A percentile compares a stretch with the other conserved stretches of the same genome.
phyloP scores from a whole-genome alignment of 257 asterid species.

The Capsicum rhomboideum region DNA sequence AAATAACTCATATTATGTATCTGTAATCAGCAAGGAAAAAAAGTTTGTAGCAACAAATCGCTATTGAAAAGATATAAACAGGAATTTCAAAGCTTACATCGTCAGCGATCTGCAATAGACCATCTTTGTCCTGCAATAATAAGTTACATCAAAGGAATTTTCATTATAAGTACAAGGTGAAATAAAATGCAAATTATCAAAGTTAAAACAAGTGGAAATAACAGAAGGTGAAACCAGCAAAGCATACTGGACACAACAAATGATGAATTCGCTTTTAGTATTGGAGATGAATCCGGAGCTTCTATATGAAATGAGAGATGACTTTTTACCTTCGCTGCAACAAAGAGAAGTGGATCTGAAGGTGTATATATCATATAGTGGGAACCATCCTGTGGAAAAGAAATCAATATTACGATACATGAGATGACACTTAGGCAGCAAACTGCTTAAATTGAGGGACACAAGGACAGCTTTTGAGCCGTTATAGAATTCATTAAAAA shows the following conservation, averaged over 20 bases:
- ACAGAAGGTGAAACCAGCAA: not conserved
- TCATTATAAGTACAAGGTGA: not conserved
- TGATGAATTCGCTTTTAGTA: not conserved
- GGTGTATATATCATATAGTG: conserved; percentile 99
- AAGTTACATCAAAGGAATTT: not conserved
- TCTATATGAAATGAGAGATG: not conserved
- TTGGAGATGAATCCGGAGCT: not conserved
- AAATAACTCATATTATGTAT: not conserved
- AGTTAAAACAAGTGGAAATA: not conserved
- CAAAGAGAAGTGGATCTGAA: conserved; percentile 94
- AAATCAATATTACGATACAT: conserved; percentile 18
- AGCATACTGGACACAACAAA: not conserved
- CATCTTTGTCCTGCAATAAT: conserved; percentile 62
- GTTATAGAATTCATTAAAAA: not conserved
- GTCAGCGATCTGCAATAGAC: conserved; percentile 72
- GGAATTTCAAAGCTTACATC: conserved; percentile 58
- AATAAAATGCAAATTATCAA: not conserved
- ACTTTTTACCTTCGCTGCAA: conserved; percentile 67
- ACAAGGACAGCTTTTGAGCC: not conserved
- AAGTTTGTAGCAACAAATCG: not conserved
- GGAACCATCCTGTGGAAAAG: conserved; percentile 77
- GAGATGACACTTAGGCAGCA: not conserved
- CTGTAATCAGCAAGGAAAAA: not conserved
- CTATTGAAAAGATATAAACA: not conserved
- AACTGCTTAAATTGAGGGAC: not conserved